Base-by-base conservation (phyloP, 2,329 filamentous ascomycete species). In the Westerdykella aurantiaca region DNA sequence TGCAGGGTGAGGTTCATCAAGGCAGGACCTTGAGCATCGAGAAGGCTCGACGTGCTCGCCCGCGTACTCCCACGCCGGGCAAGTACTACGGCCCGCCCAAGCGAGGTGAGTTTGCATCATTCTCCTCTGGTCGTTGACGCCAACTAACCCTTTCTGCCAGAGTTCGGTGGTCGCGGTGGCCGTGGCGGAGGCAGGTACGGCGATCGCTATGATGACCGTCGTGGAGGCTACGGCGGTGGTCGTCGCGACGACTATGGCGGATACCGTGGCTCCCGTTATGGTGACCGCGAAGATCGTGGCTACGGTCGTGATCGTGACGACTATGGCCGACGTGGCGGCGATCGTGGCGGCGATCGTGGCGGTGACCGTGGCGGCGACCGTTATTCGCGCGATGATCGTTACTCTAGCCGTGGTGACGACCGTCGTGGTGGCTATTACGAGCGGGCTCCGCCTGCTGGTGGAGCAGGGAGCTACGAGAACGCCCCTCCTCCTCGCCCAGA, bases 41-140 rank as follows among this genome's bases (percentile, higher is more conserved):
- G 78, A 98, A 97, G 80, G 93, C 93, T 62, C 89, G 93, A 62
- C 89, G 93, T 70, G 87, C 88, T 66, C 86, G 89, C 56, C 93
- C 93, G 60, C 87, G 93, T 64, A 97, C 91, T 45, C 93, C 93
- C 31, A 98, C 93, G 45, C 93, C 93, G 39, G 93, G 93, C 74
- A 97, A 97, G 76, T 98, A 98, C 79, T 97, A 96, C 66, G 93
- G 93, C 41, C 93, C 93, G 50, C 93, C 93, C 52, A 98, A 98
- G 83, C 81, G 93, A 77, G 90, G 90, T 93, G 75, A 76, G 85
- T 55, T 42, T 39, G 2, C 23, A 29, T 14, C 13, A 14, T 31
- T 38, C 17, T 16, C 5, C 31, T 34, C 35, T 31, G 38, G 12
- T 5, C 34, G 17, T 11, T 16, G 39, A 34, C 31, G 41, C 48